Evolutionary conservation across 164 flowering plant genomes (phyloP).

Genomic region (Magnolia changhungtana): DNA sequence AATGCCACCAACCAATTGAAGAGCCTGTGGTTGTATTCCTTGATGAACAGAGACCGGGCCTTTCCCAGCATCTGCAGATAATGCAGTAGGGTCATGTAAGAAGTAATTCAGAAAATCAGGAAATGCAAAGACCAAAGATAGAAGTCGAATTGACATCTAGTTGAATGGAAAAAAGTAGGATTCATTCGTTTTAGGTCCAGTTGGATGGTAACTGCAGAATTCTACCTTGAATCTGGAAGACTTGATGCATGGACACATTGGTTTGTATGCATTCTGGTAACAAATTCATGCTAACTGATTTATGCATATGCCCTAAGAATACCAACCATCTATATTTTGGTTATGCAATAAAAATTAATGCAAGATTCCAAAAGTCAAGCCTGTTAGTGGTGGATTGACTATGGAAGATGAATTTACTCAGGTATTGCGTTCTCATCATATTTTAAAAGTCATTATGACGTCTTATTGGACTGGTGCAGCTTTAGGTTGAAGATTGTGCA

Average conservation of each 20-base stretch:
- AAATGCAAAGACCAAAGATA: background rate
- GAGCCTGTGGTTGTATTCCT: slow-evolving; percentile 92
- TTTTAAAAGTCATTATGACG: no score
- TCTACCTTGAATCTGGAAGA: background rate
- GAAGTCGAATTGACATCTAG: background rate
- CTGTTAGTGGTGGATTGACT: no score
- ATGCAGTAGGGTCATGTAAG: background rate
- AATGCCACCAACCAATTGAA: slow-evolving; percentile 99
- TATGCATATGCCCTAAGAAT: no score
- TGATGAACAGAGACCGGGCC: slow-evolving; percentile 74
- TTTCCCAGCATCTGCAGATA: slow-evolving; percentile 91
- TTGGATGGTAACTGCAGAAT: background rate
- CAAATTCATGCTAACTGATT: no score
- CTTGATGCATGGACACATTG: background rate
- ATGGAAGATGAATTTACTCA: no score
- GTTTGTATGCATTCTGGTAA: no score
- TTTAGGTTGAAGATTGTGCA: no score
- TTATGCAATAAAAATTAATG: no score
- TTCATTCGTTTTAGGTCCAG: background rate
- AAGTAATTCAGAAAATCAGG: background rate
- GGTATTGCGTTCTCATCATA: no score
- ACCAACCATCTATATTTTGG: no score
- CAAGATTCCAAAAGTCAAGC: no score
- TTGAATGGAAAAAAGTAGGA: background rate
- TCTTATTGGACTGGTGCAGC: no score